Conservation (phyloP, 2,329 filamentous ascomycete species). For the Trichoderma hamatum region DNA sequence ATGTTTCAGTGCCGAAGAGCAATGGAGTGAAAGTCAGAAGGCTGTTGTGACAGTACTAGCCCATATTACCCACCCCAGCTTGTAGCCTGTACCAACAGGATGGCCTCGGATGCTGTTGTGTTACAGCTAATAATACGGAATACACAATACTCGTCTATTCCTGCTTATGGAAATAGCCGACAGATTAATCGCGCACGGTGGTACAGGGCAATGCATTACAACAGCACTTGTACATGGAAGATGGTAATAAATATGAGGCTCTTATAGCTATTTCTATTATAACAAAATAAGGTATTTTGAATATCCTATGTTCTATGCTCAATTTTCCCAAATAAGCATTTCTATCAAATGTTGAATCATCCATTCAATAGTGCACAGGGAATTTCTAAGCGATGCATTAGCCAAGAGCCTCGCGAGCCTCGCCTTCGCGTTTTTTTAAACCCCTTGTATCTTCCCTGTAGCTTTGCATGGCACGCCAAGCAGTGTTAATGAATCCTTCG, state of each 20-base stretch:
- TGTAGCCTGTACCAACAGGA: neutral
- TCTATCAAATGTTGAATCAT: neutral
- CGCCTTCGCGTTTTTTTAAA: neutral
- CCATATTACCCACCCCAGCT: neutral
- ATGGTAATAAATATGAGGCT: neutral
- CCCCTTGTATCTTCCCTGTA: neutral
- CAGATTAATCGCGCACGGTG: neutral
- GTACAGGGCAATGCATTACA: neutral
- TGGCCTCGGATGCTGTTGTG: neutral
- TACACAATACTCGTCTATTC: neutral
- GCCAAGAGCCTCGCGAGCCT: neutral
- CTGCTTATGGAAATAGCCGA: neutral
- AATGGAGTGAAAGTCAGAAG: neutral
- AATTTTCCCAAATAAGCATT: neutral
- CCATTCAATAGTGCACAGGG: neutral
- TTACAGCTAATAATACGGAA: neutral
- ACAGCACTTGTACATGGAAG: neutral
- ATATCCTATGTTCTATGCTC: neutral
- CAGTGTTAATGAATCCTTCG: neutral
- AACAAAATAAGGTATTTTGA: neutral
- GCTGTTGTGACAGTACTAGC: neutral
- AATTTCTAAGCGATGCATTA: neutral
- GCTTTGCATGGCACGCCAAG: neutral
- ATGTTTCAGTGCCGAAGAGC: neutral
- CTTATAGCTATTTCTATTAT: neutral